Percentiles rank a stretch among this genome's conserved stretches.
phyloP scores from a whole-genome alignment of 2,329 filamentous ascomycete genomes.

The Aspergillus puulaauensis region DNA sequence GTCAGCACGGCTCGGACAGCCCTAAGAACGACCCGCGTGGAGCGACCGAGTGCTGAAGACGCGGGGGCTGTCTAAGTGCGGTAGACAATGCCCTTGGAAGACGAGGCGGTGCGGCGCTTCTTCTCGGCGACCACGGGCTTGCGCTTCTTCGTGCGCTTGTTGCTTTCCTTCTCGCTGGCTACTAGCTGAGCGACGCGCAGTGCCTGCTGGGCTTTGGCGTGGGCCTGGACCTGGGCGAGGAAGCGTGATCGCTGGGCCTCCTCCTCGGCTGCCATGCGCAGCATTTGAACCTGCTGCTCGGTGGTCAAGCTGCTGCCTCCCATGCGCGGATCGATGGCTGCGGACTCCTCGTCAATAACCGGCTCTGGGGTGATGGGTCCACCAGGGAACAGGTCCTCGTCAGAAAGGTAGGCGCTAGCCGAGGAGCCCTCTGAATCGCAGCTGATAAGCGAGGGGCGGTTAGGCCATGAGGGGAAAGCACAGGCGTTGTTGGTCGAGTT shows the following conservation, averaged over 20 bases:
- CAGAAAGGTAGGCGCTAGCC: conserved; percentile 42
- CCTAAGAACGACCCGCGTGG: neutral
- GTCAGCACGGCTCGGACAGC: neutral
- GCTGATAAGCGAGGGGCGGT: conserved; percentile 38
- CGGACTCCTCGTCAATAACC: conserved; percentile 29
- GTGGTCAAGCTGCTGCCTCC: conserved; percentile 32
- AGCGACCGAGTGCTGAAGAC: neutral
- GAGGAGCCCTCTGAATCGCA: conserved; percentile 30
- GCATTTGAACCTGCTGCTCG: conserved; percentile 40
- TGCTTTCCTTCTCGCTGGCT: conserved; percentile 23
- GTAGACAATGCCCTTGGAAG: conserved; percentile 14
- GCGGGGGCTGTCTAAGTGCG: conserved; percentile 10
- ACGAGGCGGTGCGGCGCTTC: conserved; percentile 26
- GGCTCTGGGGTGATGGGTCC: conserved; percentile 28
- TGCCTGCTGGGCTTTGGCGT: conserved; percentile 41
- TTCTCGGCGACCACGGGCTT: conserved; percentile 23
- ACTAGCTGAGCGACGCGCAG: conserved; percentile 35
- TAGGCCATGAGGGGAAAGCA: conserved; percentile 47
- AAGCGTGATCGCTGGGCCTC: conserved; percentile 38
- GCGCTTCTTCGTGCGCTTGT: conserved; percentile 31
- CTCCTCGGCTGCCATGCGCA: conserved; percentile 37
- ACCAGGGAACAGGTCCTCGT: conserved; percentile 42
- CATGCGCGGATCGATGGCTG: conserved; percentile 22
- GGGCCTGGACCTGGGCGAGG: conserved; percentile 42
- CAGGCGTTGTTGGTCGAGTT: conserved; percentile 41